A percentile compares a stretch with the other conserved stretches of the same genome.
Evolutionary conservation across 2,329 filamentous ascomycete species (phyloP).

Genomic region (Exophiala viscosa): DNA sequence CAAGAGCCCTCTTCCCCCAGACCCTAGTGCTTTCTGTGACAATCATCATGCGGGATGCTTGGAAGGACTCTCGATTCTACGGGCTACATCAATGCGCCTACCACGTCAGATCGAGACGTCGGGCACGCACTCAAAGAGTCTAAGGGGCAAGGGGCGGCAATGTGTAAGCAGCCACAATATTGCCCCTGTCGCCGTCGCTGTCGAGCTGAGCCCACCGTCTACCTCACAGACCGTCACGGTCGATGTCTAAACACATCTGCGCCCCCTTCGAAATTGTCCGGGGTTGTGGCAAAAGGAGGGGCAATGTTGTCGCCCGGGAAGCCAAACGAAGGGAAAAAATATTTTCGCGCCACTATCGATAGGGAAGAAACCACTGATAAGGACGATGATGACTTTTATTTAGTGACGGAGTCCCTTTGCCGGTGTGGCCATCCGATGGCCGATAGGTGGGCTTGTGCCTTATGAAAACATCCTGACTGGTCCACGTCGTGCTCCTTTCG

Average conservation of each 20-base stretch:
- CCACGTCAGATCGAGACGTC: conserved; percentile 15
- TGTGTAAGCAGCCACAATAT: conserved; percentile 1
- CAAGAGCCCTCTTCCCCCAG: not conserved
- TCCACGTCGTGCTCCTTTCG: too few relatives aligned
- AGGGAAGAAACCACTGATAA: not conserved
- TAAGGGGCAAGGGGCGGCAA: not conserved
- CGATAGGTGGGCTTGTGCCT: too few relatives aligned
- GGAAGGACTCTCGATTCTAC: not conserved
- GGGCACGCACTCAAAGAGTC: not conserved
- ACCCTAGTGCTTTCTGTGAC: conserved; percentile 2
- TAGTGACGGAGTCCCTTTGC: not conserved
- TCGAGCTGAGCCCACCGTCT: not conserved
- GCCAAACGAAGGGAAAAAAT: not conserved
- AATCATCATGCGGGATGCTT: conserved; percentile 3
- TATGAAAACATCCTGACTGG: too few relatives aligned
- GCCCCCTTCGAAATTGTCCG: not conserved
- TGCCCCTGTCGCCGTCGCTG: not conserved
- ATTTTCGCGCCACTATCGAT: not conserved
- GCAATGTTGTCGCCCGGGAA: not conserved
- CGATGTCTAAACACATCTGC: not conserved
- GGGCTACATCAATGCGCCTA: conserved; percentile 4
- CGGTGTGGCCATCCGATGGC: not conserved
- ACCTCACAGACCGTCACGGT: too few relatives aligned
- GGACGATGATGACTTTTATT: not conserved
- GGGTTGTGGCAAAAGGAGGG: not conserved